Percentiles rank a stretch among this genome's conserved stretches.
Evolutionary conservation across 805 yeast species (phyloP).

Genomic region (Yamadazyma olivae): DNA sequence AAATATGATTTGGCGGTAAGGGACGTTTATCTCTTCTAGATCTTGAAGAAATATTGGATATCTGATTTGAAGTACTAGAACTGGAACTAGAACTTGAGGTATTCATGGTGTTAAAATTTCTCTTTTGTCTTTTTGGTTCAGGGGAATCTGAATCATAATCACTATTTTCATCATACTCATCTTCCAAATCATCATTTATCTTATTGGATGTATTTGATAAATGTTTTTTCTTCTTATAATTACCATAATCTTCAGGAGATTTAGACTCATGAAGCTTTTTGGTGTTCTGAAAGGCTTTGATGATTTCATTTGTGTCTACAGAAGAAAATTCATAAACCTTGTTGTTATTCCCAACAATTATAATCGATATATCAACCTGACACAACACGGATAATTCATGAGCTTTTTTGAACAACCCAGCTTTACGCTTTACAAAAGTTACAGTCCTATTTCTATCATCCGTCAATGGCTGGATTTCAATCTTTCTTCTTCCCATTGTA

Average conservation of each 20-base stretch:
- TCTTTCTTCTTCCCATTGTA: conserved; percentile 95
- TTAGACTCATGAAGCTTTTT: conserved; percentile 53
- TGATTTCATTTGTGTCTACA: conserved; percentile 47
- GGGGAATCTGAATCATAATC: conserved; percentile 35
- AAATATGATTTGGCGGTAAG: conserved; percentile 17
- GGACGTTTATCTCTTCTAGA: conserved; percentile 11
- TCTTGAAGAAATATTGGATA: background rate
- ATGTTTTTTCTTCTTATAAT: conserved; percentile 41
- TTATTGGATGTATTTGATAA: conserved; percentile 11
- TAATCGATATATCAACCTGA: conserved; percentile 88
- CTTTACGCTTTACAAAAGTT: conserved; percentile 91
- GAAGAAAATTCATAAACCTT: conserved; percentile 84
- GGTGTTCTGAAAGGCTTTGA: conserved; percentile 20
- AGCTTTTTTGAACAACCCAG: conserved; percentile 87
- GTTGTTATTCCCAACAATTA: conserved; percentile 79
- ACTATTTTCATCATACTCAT: conserved; percentile 22
- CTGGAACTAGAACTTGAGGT: background rate
- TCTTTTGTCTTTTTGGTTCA: conserved; percentile 31
- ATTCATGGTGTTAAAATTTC: conserved; percentile 10
- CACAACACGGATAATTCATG: conserved; percentile 86
- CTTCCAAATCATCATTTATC: conserved; percentile 16
- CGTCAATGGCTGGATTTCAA: conserved; percentile 83
- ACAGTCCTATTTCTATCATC: conserved; percentile 86
- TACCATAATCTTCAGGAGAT: conserved; percentile 65
- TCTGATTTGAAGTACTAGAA: no score